Percentiles rank a stretch among this genome's conserved stretches.
Evolutionary conservation across 2,329 filamentous ascomycete species (phyloP).

Genomic region (Domatiomyces catenatus): DNA sequence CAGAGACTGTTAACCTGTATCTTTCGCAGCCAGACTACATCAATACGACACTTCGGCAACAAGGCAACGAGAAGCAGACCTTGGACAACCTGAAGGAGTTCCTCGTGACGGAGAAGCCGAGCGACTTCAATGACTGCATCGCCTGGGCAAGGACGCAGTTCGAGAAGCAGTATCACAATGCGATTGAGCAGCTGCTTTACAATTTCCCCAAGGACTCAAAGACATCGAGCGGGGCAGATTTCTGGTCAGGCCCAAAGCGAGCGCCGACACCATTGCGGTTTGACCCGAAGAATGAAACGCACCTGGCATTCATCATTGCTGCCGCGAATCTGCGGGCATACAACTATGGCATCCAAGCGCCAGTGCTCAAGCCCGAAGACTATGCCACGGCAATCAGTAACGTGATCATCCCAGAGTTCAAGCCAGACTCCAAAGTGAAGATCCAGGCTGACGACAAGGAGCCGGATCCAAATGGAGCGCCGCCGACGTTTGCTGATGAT

Average conservation of each 20-base stretch:
- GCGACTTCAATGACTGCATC: conserved; percentile 90
- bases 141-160: conserved; percentile 89
- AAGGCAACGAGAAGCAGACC: conserved; percentile 87
- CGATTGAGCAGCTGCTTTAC: conserved; percentile 84
- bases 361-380: conserved; percentile 51
- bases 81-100: conserved; percentile 81
- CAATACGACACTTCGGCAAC: conserved; percentile 72
- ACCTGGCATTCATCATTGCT: conserved; percentile 74
- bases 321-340: conserved; percentile 89
- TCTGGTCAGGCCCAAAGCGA: conserved; percentile 98
- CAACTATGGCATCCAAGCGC: conserved; percentile 94
- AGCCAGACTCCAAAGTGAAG: conserved; percentile 77
- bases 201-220: conserved; percentile 93
- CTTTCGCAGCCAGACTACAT: conserved; percentile 84
- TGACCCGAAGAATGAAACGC: conserved; percentile 66
- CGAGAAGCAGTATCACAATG: conserved; percentile 93
- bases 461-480: conserved; percentile 66
- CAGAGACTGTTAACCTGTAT: conserved; percentile 88
- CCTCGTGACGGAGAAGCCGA: conserved; percentile 77
- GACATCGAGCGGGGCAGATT: conserved; percentile 74
- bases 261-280: conserved; percentile 87
- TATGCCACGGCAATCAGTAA: conserved; percentile 72
- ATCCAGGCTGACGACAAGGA: conserved; percentile 95
- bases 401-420: conserved; percentile 92
- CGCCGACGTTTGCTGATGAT: conserved; percentile 48